These are phyloP conservation scores for Pelargonium citronellum DNA, from an alignment of 441 rosid genomes.

Conservation along the genomic window DNA sequence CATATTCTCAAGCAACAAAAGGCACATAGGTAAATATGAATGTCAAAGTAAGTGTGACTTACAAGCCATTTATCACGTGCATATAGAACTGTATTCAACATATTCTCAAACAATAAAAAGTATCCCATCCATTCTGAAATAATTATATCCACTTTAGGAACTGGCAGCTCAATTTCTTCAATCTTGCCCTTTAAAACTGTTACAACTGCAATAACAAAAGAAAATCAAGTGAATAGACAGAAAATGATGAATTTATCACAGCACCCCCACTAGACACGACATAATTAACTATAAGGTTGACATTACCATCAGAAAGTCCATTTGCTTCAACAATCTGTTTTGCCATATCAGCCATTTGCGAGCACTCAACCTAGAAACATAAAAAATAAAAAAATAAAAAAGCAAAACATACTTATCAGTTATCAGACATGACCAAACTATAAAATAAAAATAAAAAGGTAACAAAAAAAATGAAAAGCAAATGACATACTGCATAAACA, in stretches of 20 bases:
- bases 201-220: slow-evolving; percentile 45
- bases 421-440: background rate
- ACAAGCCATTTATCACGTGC: slow-evolving; percentile 99
- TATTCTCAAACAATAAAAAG: slow-evolving; percentile 88
- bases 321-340: slow-evolving; percentile 82
- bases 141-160: slow-evolving; percentile 80
- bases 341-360: slow-evolving; percentile 94
- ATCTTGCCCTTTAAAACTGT: slow-evolving; percentile 97
- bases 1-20: background rate
- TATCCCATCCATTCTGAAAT: slow-evolving; percentile 99
- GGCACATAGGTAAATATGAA: background rate
- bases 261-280: background rate
- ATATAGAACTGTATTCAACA: slow-evolving; percentile 82
- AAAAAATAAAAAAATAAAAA: background rate
- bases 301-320: slow-evolving; percentile 74
- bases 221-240: background rate
- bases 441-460: background rate
- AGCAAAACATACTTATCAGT: background rate
- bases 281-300: background rate
- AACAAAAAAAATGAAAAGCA: no score
- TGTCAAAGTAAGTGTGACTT: slow-evolving; percentile 29
- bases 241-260: slow-evolving; percentile 13
- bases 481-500: slow-evolving; percentile 71
- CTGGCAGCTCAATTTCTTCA: slow-evolving; percentile 92
- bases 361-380: slow-evolving; percentile 71